Evolutionary conservation across 2,329 filamentous ascomycete species (phyloP).

Genomic region (Aphanocladium album): DNA sequence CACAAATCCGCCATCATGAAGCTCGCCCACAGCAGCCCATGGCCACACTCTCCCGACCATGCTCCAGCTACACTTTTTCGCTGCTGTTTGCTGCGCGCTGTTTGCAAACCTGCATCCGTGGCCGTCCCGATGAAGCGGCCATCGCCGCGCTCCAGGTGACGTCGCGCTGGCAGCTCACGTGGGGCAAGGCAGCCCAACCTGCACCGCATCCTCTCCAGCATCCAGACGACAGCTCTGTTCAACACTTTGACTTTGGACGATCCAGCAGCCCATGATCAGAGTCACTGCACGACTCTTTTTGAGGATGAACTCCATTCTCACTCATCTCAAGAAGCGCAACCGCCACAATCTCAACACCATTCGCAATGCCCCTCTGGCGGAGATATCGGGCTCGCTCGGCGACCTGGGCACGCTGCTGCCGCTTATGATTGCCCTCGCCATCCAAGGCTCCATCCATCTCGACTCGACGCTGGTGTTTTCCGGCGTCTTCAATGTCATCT

Average conservation of each 20-base stretch:
- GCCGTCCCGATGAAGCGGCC: background rate
- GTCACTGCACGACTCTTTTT: background rate
- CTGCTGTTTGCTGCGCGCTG: background rate
- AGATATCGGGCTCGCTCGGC: slow-evolving; percentile 82
- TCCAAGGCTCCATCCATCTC: slow-evolving; percentile 73
- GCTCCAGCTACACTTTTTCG: background rate
- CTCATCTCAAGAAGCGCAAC: slow-evolving; percentile 29
- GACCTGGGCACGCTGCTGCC: slow-evolving; percentile 88
- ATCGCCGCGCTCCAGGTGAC: background rate
- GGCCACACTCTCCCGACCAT: background rate
- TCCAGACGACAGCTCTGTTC: background rate
- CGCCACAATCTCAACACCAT: slow-evolving; percentile 47
- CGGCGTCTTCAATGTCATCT: slow-evolving; percentile 79
- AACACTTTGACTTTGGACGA: background rate
- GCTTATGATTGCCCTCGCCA: slow-evolving; percentile 78
- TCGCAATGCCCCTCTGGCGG: slow-evolving; percentile 48
- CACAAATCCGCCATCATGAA: background rate
- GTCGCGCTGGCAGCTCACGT: background rate
- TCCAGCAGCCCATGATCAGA: background rate
- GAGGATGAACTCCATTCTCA: slow-evolving; percentile 10
- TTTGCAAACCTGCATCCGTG: background rate
- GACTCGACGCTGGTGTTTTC: slow-evolving; percentile 83
- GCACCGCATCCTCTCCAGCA: background rate
- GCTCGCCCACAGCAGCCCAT: background rate
- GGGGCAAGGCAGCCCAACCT: background rate